A percentile compares a stretch with the other conserved stretches of the same genome.
These are phyloP conservation scores for Tetrahymena borealis DNA, from an alignment of 73 alveolate species.

Conservation along the genomic window DNA sequence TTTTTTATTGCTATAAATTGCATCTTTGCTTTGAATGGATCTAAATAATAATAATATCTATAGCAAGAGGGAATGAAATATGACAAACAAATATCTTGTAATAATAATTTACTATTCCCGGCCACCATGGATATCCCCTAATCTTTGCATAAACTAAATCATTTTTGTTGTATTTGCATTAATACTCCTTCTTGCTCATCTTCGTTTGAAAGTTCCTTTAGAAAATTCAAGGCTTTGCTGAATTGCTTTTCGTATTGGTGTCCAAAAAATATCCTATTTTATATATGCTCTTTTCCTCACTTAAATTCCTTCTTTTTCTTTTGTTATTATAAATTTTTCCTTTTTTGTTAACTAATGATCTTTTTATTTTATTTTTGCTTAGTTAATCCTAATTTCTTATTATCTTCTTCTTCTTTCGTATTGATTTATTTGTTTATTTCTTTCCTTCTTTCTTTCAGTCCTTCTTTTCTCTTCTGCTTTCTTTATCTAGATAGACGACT, in stretches of 20 bases:
- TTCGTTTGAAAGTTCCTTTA: not conserved
- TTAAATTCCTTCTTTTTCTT: not conserved
- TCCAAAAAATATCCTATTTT: not conserved
- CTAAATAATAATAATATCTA: not conserved
- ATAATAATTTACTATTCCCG: not conserved
- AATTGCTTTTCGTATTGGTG: not conserved
- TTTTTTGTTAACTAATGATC: not conserved
- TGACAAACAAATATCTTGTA: not conserved
- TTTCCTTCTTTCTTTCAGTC: not conserved
- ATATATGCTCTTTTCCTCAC: not conserved
- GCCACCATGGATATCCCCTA: slow-evolving; percentile 5
- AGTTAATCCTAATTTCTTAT: not conserved
- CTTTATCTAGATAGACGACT: not conserved
- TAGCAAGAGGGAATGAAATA: not conserved
- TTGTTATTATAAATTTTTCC: not conserved
- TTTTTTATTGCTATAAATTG: not conserved
- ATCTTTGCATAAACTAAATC: not conserved
- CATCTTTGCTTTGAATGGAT: not conserved
- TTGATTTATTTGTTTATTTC: not conserved
- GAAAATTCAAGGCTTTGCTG: slow-evolving; percentile 1
- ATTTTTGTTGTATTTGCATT: not conserved
- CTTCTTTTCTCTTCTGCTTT: not conserved
- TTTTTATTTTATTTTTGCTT: not conserved
- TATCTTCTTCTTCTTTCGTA: not conserved
- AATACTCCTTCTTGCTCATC: not conserved